Base-by-base conservation (phyloP, 306 rosid species). In the Gleditsia sinensis region DNA sequence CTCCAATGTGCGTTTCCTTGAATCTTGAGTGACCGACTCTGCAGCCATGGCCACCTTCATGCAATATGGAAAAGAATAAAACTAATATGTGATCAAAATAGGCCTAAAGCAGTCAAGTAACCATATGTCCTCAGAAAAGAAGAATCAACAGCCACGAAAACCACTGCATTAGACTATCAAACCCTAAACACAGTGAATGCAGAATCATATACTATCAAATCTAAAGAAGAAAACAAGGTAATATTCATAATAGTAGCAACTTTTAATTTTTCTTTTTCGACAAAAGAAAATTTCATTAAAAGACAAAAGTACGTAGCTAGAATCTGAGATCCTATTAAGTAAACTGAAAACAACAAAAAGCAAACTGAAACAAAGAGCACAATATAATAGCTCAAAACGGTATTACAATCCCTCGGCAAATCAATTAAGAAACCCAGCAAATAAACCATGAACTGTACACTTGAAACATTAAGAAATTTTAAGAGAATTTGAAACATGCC, bases 1-100 rank as follows among this genome's bases (percentile, higher is more conserved):
- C 75, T 85, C 94, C 89, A 91, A 74, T 69, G 90, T 74, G 36
- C 90, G 90, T 63, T 88, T 89, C 60, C 89, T 82, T 62, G 83
- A 85, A 78, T 87, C 91, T 64, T 83, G 81, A n/a, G 56, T 2
- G 11, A 8, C 20, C 13, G 75, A 70, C 50, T 73, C 62, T n/a
- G 80, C 57, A 21, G 83, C 91, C 98, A 94, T 93, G n/a, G 72
- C 42, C 10, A 56, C 43, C 43, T 69, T 36, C 7, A 17, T 62
- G 37, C 42, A 11, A 72, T 20, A 72, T 14, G 39, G 46, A 36
- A 36, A 24, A 7, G 2, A 53, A 53, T 9, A 10, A 19, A 51
- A 4, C 0, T 12, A 33, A 33, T 25, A 45, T 10, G 61, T 42
- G 36, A 53, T 14, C 69, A 62, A 62, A 19, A 11, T 19, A 39